Evolutionary conservation across 495 filamentous ascomycete genomes (phyloP).

Genomic region (Podospora australis): DNA sequence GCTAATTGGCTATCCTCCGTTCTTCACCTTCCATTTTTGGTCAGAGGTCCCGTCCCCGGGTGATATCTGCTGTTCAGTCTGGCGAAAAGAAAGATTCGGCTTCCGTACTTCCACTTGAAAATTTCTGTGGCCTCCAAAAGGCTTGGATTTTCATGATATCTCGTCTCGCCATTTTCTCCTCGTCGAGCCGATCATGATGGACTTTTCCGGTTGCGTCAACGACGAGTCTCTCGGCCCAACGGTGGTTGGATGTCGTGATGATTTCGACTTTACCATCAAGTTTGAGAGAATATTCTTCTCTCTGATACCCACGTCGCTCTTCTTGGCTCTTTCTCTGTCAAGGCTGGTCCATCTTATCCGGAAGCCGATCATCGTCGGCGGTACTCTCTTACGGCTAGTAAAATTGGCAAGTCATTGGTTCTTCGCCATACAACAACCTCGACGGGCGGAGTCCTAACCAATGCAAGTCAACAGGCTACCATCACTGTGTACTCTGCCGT

Average conservation of each 20-base stretch:
- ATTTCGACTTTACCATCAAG: constrained; percentile 44
- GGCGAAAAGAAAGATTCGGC: too few species aligned
- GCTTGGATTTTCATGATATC: too few species aligned
- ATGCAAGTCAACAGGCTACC: constrained; percentile 2
- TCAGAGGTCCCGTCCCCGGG: too few species aligned
- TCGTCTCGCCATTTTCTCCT: not conserved
- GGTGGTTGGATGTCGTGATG: constrained; percentile 21
- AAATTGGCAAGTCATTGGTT: constrained; percentile 32
- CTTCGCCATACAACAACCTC: too few species aligned
- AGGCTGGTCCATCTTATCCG: constrained; percentile 26
- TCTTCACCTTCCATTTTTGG: too few species aligned
- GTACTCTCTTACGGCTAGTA: constrained; percentile 24
- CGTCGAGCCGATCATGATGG: constrained; percentile 9
- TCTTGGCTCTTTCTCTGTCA: constrained; percentile 34
- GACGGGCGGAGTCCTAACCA: too few species aligned
- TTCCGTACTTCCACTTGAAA: too few species aligned
- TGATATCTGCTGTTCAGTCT: too few species aligned
- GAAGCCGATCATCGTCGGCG: constrained; percentile 31
- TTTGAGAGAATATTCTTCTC: constrained; percentile 43
- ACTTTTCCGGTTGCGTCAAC: constrained; percentile 17
- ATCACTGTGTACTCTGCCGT: constrained; percentile 4
- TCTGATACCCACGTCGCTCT: constrained; percentile 34
- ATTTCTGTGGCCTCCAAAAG: too few species aligned
- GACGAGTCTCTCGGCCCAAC: constrained; percentile 18
- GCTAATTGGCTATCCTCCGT: too few species aligned